Percentiles rank a stretch among this genome's conserved stretches.
These are phyloP conservation scores for Candida gorgasii DNA, from an alignment of 805 yeast species.

Conservation along the genomic window DNA sequence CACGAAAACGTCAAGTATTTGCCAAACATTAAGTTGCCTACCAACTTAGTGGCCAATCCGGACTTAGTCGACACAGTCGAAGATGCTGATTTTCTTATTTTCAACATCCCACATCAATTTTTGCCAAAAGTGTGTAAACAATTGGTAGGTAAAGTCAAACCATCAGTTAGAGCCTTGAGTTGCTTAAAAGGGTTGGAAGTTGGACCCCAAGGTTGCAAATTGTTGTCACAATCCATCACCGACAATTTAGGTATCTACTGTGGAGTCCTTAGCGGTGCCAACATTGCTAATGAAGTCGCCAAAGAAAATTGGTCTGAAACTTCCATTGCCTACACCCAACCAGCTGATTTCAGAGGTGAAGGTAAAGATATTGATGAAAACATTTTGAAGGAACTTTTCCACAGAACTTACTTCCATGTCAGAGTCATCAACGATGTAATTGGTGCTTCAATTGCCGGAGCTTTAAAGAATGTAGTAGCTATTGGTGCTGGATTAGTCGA, in stretches of 20 bases:
- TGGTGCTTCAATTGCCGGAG: constrained; percentile 96
- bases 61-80: constrained; percentile 72
- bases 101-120: constrained; percentile 98
- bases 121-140: constrained; percentile 73
- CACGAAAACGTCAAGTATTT: constrained; percentile 95
- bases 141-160: constrained; percentile 72
- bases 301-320: constrained; percentile 96
- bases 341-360: constrained; percentile 64
- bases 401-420: constrained; percentile 97
- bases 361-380: constrained; percentile 73
- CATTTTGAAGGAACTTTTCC: constrained; percentile 81
- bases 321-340: constrained; percentile 85
- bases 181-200: constrained; percentile 96
- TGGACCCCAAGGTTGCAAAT: constrained; percentile 77
- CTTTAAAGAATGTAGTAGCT: constrained; percentile 94
- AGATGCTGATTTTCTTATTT: constrained; percentile 83
- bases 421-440: constrained; percentile 89
- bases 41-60: constrained; percentile 86
- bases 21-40: constrained; percentile 85
- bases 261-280: constrained; percentile 97
- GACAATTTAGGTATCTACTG: constrained; percentile 83
- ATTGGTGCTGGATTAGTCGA: constrained; percentile 96
- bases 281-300: constrained; percentile 96
- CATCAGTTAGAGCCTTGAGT: constrained; percentile 81
- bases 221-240: constrained; percentile 76